Conservation (phyloP, 2,329 filamentous ascomycete species). For the Talaromyces sp. region DNA sequence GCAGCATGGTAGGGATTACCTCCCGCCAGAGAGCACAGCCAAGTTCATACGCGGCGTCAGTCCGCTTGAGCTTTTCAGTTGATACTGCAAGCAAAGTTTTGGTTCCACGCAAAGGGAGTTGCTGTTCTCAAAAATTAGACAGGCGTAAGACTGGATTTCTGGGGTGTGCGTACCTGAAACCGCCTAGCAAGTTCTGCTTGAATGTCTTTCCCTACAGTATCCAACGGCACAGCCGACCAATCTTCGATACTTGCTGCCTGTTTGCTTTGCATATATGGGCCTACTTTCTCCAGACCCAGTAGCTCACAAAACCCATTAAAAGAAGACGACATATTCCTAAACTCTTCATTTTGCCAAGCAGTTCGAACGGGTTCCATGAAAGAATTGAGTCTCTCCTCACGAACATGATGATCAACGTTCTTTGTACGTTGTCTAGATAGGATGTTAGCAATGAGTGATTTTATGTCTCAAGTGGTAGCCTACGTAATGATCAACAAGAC, state of each 20-base stretch:
- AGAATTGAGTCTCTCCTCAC: constrained; percentile 66
- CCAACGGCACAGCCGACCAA: constrained; percentile 75
- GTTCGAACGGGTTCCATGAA: constrained; percentile 81
- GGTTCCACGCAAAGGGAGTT: constrained; percentile 76
- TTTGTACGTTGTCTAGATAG: constrained; percentile 70
- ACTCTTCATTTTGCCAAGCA: constrained; percentile 70
- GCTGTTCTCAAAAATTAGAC: constrained; percentile 38
- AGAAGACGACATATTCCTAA: constrained; percentile 67
- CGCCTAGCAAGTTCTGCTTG: constrained; percentile 68
- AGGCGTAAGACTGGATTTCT: constrained; percentile 13
- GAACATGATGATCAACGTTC: constrained; percentile 66
- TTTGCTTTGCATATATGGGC: constrained; percentile 70
- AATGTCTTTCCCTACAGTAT: constrained; percentile 72
- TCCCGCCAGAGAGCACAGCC: constrained; percentile 83
- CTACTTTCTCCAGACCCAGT: constrained; percentile 74
- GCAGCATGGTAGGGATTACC: constrained; percentile 76
- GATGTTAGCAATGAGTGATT: background rate
- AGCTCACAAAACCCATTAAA: constrained; percentile 77
- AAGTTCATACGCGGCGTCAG: constrained; percentile 67
- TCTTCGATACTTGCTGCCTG: constrained; percentile 73
- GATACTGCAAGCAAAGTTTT: constrained; percentile 92
- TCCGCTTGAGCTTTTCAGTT: constrained; percentile 79
- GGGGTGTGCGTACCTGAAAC: constrained; percentile 3
- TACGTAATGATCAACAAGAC: constrained; percentile 91
- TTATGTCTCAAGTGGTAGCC: constrained; percentile 24